Conservation (phyloP, 495 filamentous ascomycete genomes). For the Xylaria scruposa region DNA sequence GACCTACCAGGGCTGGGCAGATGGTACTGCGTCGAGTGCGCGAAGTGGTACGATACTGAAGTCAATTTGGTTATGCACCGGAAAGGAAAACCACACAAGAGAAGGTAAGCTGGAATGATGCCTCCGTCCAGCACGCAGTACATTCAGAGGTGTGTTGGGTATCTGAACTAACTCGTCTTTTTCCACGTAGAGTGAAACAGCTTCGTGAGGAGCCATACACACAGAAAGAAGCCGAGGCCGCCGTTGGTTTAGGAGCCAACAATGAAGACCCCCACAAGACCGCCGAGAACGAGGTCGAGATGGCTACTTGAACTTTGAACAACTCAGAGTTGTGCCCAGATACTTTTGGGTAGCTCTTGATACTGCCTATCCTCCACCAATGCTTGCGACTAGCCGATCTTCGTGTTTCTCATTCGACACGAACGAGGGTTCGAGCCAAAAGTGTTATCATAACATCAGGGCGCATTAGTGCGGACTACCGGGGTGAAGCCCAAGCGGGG, state of each 20-base stretch:
- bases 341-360: constrained; percentile 8
- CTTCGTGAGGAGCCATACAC: constrained; percentile 83
- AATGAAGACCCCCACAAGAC: constrained; percentile 50
- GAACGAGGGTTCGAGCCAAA: not conserved
- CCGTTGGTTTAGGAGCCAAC: constrained; percentile 71
- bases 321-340: not conserved
- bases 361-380: not conserved
- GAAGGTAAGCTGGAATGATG: constrained; percentile 62
- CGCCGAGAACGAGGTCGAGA: constrained; percentile 37
- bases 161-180: constrained; percentile 33
- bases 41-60: constrained; percentile 94
- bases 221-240: constrained; percentile 85
- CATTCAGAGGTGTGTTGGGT: constrained; percentile 16
- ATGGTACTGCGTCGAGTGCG: constrained; percentile 90
- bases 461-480: not conserved
- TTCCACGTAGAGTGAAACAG: constrained; percentile 65
- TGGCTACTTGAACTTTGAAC: constrained; percentile 38
- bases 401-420: not conserved
- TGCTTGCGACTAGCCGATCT: not conserved
- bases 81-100: constrained; percentile 91
- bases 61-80: constrained; percentile 74
- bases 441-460: not conserved
- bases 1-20: constrained; percentile 84
- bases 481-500: not conserved
- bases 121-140: not conserved